Base-by-base conservation (phyloP, 371 early-diverging fungal species). In the Mucor saturninus region DNA sequence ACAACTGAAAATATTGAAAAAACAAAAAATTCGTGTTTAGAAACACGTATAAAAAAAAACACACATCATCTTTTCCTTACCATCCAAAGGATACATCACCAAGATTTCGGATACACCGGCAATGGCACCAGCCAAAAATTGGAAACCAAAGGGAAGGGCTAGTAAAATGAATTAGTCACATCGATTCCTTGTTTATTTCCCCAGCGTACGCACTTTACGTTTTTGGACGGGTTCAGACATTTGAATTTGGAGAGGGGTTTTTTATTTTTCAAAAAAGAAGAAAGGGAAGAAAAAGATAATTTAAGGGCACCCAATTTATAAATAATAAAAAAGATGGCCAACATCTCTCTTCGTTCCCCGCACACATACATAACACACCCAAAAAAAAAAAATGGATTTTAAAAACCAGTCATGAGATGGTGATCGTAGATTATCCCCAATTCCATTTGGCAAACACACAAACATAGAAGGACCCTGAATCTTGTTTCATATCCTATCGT, bases 1-100 rank as follows among this genome's bases (percentile, higher is more conserved):
- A 96, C 95, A 53, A 96, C 93, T 89, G 64, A 37, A 13, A 32
- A 11, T 21, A 21, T 43, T 39, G 8, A n/a, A 43, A 14, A 14
- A 14, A 30, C 14, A 58, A 51, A 38, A 32, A 3, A 9, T 7
- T 11, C n/a, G 21, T 37, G 1, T 13, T 4, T 40, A 8, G 2
- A 40, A 4, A 40, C 8, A 40, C 8, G 14, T 3, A 14, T 2
- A 14, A 40, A 8, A 8, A 38, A 38, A 8, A 38, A 43, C n/a
- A 6, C 48, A 14, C 15, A 6, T 26, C n/a, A 9, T 49, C 2
- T 31, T 26, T 28, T 62, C 52, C 48, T 76, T 86, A 87, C 89
- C 95, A 78, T 97, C 98, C 39, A 98, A 86, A n/a, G 98, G 98
- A 77, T 98, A 98, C 95, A 97, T 96, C 55, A 90, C 84, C 72